Evolutionary conservation across 2,329 filamentous ascomycete species (phyloP).

Genomic region (Albophoma yamanashiensis): DNA sequence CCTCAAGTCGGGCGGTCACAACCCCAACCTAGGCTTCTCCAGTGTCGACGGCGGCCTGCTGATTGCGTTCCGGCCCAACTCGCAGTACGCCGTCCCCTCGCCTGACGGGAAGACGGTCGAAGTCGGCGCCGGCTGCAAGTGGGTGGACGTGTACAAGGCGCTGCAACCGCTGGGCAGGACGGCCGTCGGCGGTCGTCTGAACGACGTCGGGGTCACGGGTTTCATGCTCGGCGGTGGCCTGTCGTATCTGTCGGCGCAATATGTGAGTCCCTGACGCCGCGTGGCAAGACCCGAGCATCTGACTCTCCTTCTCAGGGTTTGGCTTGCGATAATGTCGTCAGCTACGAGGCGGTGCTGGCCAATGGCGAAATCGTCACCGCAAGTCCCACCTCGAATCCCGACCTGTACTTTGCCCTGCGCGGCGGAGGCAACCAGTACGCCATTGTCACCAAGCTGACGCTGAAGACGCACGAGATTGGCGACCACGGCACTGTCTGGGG

Average conservation of each 20-base stretch:
- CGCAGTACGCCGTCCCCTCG: slow-evolving; percentile 1
- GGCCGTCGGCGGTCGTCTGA: slow-evolving; percentile 32
- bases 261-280: slow-evolving; percentile 28
- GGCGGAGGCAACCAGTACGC: slow-evolving; percentile 49
- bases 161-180: slow-evolving; percentile 31
- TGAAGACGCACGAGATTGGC: slow-evolving; percentile 29
- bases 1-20: slow-evolving; percentile 46
- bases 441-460: slow-evolving; percentile 32
- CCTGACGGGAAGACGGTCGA: slow-evolving; percentile 25
- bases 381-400: slow-evolving; percentile 26
- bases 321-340: slow-evolving; percentile 19
- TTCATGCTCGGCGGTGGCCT: slow-evolving; percentile 42
- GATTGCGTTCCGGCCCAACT: slow-evolving; percentile 17
- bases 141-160: slow-evolving; percentile 27
- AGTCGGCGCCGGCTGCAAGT: slow-evolving; percentile 34
- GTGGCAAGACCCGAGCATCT: slow-evolving; percentile 8
- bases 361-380: slow-evolving; percentile 36
- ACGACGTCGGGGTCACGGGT: slow-evolving; percentile 36
- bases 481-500: slow-evolving; percentile 30
- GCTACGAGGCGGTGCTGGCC: slow-evolving; percentile 41
- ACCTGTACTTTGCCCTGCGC: slow-evolving; percentile 41
- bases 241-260: slow-evolving; percentile 39
- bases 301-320: slow-evolving; percentile 18
- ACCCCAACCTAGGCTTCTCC: slow-evolving; percentile 40
- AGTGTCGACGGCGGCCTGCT: slow-evolving; percentile 37